These are phyloP conservation scores for Kewa caespitosa DNA, from an alignment of 179 eudicot genomes.

Conservation along the genomic window DNA sequence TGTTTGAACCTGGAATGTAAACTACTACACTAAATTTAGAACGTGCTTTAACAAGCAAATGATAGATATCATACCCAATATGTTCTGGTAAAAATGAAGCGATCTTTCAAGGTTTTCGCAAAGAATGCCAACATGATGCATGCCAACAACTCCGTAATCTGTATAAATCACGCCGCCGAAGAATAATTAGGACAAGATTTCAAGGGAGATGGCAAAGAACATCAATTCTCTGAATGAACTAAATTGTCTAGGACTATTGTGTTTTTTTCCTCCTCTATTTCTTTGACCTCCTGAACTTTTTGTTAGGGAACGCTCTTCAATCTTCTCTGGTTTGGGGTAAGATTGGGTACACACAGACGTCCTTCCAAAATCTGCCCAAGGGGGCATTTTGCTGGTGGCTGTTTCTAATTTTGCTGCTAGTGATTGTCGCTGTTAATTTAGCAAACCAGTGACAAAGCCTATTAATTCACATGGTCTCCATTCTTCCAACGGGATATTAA, in stretches of 20 bases:
- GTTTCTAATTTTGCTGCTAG: too few species aligned
- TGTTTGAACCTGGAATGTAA: not conserved
- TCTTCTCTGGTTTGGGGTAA: too few species aligned
- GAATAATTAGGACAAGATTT: not conserved
- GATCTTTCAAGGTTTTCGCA: slow-evolving; percentile 95
- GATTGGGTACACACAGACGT: too few species aligned
- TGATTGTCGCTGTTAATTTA: too few species aligned
- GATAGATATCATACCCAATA: slow-evolving; percentile 63
- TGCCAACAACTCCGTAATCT: slow-evolving; percentile 83
- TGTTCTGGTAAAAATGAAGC: slow-evolving; percentile 79
- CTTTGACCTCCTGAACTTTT: too few species aligned
- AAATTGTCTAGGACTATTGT: not conserved
- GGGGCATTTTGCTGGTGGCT: not conserved
- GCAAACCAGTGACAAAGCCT: not conserved
- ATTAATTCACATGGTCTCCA: not conserved
- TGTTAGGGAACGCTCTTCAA: too few species aligned
- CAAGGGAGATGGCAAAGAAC: not conserved
- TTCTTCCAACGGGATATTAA: too few species aligned
- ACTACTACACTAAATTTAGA: not conserved
- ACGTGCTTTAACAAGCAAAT: not conserved
- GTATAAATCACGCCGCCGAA: slow-evolving; percentile 26
- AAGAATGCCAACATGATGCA: slow-evolving; percentile 92
- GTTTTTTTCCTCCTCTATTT: too few species aligned
- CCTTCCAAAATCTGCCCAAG: too few species aligned
- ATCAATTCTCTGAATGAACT: not conserved